Base-by-base conservation (phyloP, 352 stramenopile species). In the Pseudoperonospora humuli region DNA sequence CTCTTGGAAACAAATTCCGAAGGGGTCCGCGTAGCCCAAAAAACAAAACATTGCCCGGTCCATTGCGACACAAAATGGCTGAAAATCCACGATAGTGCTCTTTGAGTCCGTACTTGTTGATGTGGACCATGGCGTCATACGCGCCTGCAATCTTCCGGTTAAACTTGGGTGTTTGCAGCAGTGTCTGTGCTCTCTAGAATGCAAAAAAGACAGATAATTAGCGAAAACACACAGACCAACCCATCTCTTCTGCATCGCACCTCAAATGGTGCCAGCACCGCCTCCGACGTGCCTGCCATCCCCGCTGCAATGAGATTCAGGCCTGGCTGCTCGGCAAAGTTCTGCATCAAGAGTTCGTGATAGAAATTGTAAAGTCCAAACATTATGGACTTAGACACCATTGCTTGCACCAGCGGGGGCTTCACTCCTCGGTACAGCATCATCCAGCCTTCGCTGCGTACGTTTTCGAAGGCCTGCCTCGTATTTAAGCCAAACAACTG, bases 341-440 rank as follows among this genome's bases (percentile, higher is more conserved):
- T 59, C 9, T 59, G 49, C 0, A 55, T 49, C 11, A 95, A 45
- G 24, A 70, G 27, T 34, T 84, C 65, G 44, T 87, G 58, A 54
- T 93, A 95, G 54, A 75, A 87, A 52, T 93, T 92, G 54, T 92
- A 95, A 0, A 93, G 61, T 5, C 84, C 84, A 55, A 95, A 95
- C 84, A 95, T 95, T 36, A 93, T 70, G 29, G 79, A 89, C 50
- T 92, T 95, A 38, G 81, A 90, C 28, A 93, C 74, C 27, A 78
- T 81, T 6, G 81, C 82, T 52, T 93, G 82, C 28, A 93, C 45
- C 19, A 95, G 61, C 21, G 84, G 84, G 9, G 84, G 81, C 34
- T 82, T 83, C 2, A 95, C 68, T n/a, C 84, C 84, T 9, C 84
- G 74, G 18, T 93, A 95, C 8, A 92, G 57, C 64, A 84, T 81